Percentiles rank a stretch among this genome's conserved stretches.
These are phyloP conservation scores for Candida namnaoensis DNA, from an alignment of 805 yeast genomes.

Conservation along the genomic window DNA sequence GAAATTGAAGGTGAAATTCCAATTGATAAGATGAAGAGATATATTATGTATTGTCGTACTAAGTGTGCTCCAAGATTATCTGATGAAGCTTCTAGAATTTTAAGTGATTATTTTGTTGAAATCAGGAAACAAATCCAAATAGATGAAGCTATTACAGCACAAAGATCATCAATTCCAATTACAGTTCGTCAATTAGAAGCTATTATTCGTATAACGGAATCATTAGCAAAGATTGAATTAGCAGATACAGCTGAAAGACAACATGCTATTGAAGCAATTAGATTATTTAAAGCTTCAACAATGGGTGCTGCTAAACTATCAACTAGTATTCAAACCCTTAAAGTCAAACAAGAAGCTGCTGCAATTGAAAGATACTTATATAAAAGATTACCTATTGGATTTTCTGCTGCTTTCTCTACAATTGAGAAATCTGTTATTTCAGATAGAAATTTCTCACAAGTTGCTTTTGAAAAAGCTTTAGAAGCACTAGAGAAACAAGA, in stretches of 20 bases:
- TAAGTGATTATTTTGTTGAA: slow-evolving; percentile 87
- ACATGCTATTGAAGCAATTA: slow-evolving; percentile 92
- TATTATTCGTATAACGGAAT: slow-evolving; percentile 89
- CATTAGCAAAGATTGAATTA: slow-evolving; percentile 79
- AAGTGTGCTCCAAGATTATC: slow-evolving; percentile 91
- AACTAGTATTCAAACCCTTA: slow-evolving; percentile 41
- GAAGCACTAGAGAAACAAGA: slow-evolving; percentile 79
- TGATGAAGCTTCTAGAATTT: slow-evolving; percentile 80
- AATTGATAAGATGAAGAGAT: slow-evolving; percentile 83
- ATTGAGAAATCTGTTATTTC: slow-evolving; percentile 76
- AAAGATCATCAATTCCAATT: slow-evolving; percentile 91
- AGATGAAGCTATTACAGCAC: slow-evolving; percentile 74
- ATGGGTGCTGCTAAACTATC: slow-evolving; percentile 79
- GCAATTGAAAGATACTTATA: slow-evolving; percentile 78
- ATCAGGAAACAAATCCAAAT: slow-evolving; percentile 78
- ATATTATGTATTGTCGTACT: slow-evolving; percentile 81
- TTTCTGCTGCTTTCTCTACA: slow-evolving; percentile 86
- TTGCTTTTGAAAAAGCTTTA: slow-evolving; percentile 77
- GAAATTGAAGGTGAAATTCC: slow-evolving; percentile 74
- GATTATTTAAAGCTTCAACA: slow-evolving; percentile 93
- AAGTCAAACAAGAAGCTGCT: slow-evolving; percentile 62
- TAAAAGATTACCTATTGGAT: slow-evolving; percentile 90
- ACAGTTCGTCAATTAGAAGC: slow-evolving; percentile 98
- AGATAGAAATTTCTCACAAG: slow-evolving; percentile 49
- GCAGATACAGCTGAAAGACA: slow-evolving; percentile 78